These are phyloP conservation scores for Pleurotus eryngii DNA, from an alignment of 768 basidiomycete species.

Conservation along the genomic window DNA sequence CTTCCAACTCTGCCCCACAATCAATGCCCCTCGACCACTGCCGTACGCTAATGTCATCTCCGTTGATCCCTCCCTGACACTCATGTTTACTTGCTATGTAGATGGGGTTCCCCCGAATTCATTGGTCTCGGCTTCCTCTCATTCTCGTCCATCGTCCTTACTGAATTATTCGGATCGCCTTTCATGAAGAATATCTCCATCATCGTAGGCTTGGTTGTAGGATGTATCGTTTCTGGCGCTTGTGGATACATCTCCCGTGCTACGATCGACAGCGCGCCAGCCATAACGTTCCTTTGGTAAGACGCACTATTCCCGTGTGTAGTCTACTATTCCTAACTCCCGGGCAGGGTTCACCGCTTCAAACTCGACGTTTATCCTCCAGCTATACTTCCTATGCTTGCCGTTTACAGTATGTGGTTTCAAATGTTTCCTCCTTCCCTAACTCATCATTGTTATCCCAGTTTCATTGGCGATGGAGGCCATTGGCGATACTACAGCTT, in stretches of 20 bases:
- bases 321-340: not conserved
- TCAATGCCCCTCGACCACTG: slow-evolving; percentile 64
- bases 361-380: slow-evolving; percentile 75
- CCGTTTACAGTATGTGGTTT: slow-evolving; percentile 26
- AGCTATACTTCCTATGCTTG: slow-evolving; percentile 47
- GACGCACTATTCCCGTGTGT: not conserved
- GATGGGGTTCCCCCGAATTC: slow-evolving; percentile 81
- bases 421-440: too few relatives aligned
- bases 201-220: slow-evolving; percentile 71
- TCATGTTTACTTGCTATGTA: slow-evolving; percentile 15
- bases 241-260: slow-evolving; percentile 73
- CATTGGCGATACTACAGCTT: slow-evolving; percentile 82
- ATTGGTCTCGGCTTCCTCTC: slow-evolving; percentile 86
- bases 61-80: not conserved
- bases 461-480: slow-evolving; percentile 73
- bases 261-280: slow-evolving; percentile 63
- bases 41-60: slow-evolving; percentile 34
- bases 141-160: slow-evolving; percentile 71
- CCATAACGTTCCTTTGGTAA: slow-evolving; percentile 79
- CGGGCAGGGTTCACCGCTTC: slow-evolving; percentile 66
- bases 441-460: too few relatives aligned
- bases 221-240: slow-evolving; percentile 79
- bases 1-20: slow-evolving; percentile 71
- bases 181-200: slow-evolving; percentile 81
- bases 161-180: slow-evolving; percentile 80